Conservation (phyloP, 1,284 basidiomycete genomes). For the Pulchroboletus neoregius region DNA sequence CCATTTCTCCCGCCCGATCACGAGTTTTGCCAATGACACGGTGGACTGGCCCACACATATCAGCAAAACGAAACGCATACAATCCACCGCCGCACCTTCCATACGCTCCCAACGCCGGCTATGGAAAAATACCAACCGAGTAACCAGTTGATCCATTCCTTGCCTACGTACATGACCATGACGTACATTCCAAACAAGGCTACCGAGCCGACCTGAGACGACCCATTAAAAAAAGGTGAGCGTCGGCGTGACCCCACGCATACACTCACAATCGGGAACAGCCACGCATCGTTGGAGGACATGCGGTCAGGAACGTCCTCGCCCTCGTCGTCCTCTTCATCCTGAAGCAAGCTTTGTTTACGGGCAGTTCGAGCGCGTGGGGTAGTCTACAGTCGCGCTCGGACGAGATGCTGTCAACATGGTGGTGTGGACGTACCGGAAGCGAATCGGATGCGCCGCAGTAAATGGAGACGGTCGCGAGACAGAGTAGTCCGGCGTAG, state of each 20-base stretch:
- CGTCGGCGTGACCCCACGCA: background rate
- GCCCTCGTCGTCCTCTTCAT: slow-evolving; percentile 35
- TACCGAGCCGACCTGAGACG: slow-evolving; percentile 71
- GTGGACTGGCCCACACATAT: slow-evolving; percentile 39
- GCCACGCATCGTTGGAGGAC: slow-evolving; percentile 66
- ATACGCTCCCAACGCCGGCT: slow-evolving; percentile 62
- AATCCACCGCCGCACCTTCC: slow-evolving; percentile 43
- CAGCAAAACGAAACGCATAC: background rate
- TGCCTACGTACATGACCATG: slow-evolving; percentile 73
- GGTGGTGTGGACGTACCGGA: slow-evolving; percentile 42
- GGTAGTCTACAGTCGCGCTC: slow-evolving; percentile 13
- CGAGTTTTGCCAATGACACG: slow-evolving; percentile 44
- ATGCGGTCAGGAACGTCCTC: slow-evolving; percentile 54
- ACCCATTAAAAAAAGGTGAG: slow-evolving; percentile 39
- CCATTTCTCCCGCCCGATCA: slow-evolving; percentile 51
- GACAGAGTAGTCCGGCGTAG: slow-evolving; percentile 59
- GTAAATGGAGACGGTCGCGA: slow-evolving; percentile 63
- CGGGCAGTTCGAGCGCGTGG: background rate
- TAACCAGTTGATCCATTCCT: slow-evolving; percentile 78
- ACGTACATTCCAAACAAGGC: slow-evolving; percentile 66
- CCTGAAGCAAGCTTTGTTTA: slow-evolving; percentile 19
- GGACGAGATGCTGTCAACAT: background rate
- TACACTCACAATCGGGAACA: slow-evolving; percentile 66
- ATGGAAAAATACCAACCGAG: slow-evolving; percentile 76
- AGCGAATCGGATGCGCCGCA: slow-evolving; percentile 66